These are phyloP conservation scores for Pichia sp. DNA, from an alignment of 1,139 yeast genomes.

Conservation along the genomic window DNA sequence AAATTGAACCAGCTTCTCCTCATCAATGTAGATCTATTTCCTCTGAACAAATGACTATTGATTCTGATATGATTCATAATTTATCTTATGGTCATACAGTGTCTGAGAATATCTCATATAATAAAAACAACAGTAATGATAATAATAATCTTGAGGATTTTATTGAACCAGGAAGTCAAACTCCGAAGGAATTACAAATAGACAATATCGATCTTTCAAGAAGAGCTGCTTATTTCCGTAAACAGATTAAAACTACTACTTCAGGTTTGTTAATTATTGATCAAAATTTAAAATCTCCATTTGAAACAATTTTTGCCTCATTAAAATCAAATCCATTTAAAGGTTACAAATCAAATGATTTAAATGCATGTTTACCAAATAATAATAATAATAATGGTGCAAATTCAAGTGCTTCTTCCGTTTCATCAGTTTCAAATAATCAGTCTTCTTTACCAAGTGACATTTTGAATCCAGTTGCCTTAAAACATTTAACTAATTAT, in stretches of 20 bases:
- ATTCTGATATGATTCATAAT: neutral
- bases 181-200: neutral
- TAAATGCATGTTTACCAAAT: neutral
- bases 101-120: neutral
- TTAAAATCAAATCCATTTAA: slow-evolving; percentile 24
- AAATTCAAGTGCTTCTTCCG: slow-evolving; percentile 1
- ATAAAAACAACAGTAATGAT: neutral
- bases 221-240: slow-evolving; percentile 1
- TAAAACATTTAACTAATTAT: slow-evolving; percentile 24
- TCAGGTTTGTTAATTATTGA: slow-evolving; percentile 21
- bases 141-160: neutral
- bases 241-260: slow-evolving; percentile 14
- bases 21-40: neutral
- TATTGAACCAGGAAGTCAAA: neutral
- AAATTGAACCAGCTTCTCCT: neutral
- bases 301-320: slow-evolving; percentile 20
- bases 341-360: slow-evolving; percentile 22
- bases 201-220: neutral
- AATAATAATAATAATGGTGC: neutral
- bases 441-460: neutral
- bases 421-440: neutral
- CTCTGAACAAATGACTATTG: slow-evolving; percentile 1
- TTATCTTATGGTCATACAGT: neutral
- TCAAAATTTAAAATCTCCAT: slow-evolving; percentile 25
- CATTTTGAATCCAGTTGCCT: slow-evolving; percentile 2